phyloP scores from a whole-genome alignment of 2,329 filamentous ascomycete genomes.

The Penicillium sp. region DNA sequence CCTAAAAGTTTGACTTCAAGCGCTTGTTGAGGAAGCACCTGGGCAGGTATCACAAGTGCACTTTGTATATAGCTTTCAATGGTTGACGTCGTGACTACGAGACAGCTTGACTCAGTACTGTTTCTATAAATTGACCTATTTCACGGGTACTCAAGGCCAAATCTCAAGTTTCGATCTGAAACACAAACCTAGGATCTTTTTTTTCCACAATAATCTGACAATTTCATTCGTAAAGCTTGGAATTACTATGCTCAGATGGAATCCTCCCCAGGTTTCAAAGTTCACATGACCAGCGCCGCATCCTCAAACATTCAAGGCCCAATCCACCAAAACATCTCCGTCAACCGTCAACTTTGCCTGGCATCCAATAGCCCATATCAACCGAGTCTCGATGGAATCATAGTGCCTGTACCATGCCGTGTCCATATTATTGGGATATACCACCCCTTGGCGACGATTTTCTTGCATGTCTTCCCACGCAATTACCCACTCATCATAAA shows the following conservation, averaged over 20 bases:
- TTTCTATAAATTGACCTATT: not conserved
- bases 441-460: too few species aligned
- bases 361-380: not conserved
- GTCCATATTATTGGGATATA: too few species aligned
- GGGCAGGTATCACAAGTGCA: conserved; percentile 3
- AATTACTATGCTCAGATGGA: too few species aligned
- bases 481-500: too few species aligned
- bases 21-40: not conserved
- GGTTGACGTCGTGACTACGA: conserved; percentile 12
- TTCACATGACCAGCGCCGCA: too few species aligned
- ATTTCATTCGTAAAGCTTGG: too few species aligned
- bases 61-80: conserved; percentile 20
- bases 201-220: too few species aligned
- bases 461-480: too few species aligned
- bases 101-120: not conserved
- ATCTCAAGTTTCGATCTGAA: too few species aligned
- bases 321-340: not conserved
- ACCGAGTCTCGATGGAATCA: not conserved
- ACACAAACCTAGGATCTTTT: too few species aligned
- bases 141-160: not conserved
- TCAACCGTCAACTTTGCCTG: not conserved
- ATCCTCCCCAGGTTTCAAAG: too few species aligned
- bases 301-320: not conserved
- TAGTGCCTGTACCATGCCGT: not conserved
- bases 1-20: conserved; percentile 19